Evolutionary conservation across 2,329 filamentous ascomycete genomes (phyloP).

Genomic region (Cytospora chrysosperma): DNA sequence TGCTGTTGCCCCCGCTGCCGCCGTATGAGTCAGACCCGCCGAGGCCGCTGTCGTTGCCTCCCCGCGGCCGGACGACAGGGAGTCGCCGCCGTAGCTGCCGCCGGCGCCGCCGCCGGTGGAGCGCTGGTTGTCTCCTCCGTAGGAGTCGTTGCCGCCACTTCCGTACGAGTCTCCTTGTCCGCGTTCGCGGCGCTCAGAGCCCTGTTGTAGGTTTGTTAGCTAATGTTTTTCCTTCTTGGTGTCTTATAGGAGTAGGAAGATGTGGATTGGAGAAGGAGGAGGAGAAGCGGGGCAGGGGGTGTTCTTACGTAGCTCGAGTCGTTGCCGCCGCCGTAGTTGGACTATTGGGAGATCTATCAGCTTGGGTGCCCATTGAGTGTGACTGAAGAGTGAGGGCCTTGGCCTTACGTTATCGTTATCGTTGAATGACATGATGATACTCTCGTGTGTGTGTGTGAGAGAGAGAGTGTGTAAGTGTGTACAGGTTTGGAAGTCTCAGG

Average conservation of each 20-base stretch:
- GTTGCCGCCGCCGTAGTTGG: constrained; percentile 31
- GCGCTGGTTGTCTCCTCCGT: constrained; percentile 28
- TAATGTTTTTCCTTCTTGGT: not conserved
- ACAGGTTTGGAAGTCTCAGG: not conserved
- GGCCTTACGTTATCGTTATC: constrained; percentile 39
- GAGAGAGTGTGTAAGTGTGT: not conserved
- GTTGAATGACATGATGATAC: constrained; percentile 47
- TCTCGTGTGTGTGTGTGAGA: not conserved
- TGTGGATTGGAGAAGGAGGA: not conserved
- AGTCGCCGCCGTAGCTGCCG: constrained; percentile 26
- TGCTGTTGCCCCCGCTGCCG: not conserved
- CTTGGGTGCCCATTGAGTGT: constrained; percentile 18
- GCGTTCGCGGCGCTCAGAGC: constrained; percentile 25
- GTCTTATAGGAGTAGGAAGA: no score
- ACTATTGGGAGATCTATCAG: constrained; percentile 28
- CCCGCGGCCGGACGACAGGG: constrained; percentile 24
- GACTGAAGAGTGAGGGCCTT: constrained; percentile 21
- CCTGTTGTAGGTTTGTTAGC: constrained; percentile 20
- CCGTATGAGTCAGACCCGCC: constrained; percentile 16
- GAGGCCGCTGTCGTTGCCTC: constrained; percentile 26
- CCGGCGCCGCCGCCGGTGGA: constrained; percentile 26
- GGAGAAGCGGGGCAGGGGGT: no score
- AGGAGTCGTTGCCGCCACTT: constrained; percentile 29
- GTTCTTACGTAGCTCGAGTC: constrained; percentile 23
- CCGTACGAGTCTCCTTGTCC: constrained; percentile 25